Percentiles rank a stretch among this genome's conserved stretches.
These are phyloP conservation scores for Epichloe elymi DNA, from an alignment of 2,329 filamentous ascomycete species.

Conservation along the genomic window DNA sequence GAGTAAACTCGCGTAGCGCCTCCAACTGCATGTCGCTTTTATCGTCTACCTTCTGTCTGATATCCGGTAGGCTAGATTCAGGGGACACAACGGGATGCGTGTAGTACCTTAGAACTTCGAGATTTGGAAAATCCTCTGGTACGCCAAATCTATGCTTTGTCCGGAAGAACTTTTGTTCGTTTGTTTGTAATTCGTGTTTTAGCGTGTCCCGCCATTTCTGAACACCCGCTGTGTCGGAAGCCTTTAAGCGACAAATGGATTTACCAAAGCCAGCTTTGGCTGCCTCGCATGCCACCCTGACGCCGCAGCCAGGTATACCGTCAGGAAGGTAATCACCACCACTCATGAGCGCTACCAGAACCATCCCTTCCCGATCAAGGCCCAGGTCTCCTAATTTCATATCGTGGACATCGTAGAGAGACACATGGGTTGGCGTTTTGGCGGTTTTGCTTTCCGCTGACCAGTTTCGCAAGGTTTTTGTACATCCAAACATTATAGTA, in stretches of 20 bases:
- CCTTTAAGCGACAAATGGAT: slow-evolving; percentile 54
- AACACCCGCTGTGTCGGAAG: slow-evolving; percentile 45
- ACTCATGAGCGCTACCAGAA: slow-evolving; percentile 85
- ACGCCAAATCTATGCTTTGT: slow-evolving; percentile 62
- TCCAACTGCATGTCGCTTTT: slow-evolving; percentile 17
- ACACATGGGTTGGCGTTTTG: slow-evolving; percentile 72
- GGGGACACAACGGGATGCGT: slow-evolving; percentile 73
- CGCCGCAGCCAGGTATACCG: slow-evolving; percentile 75
- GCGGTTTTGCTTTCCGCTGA: slow-evolving; percentile 55
- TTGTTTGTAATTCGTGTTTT: slow-evolving; percentile 64
- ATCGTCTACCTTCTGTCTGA: slow-evolving; percentile 14
- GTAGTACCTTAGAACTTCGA: slow-evolving; percentile 72
- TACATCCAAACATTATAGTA: slow-evolving; percentile 92
- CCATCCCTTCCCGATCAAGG: slow-evolving; percentile 78
- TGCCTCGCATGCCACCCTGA: slow-evolving; percentile 81
- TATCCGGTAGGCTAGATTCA: slow-evolving; percentile 28
- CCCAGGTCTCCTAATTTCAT: slow-evolving; percentile 39
- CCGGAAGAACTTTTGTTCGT: slow-evolving; percentile 70
- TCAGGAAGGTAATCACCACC: slow-evolving; percentile 89
- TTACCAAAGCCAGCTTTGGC: slow-evolving; percentile 77
- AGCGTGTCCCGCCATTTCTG: slow-evolving; percentile 59
- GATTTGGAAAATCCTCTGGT: slow-evolving; percentile 68
- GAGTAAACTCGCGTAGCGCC: slow-evolving; percentile 59
- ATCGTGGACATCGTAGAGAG: slow-evolving; percentile 56
- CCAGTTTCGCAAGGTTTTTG: slow-evolving; percentile 68